Percentiles rank a stretch among this genome's conserved stretches.
Conservation (phyloP, 2,329 filamentous ascomycete genomes). For the Aspergillus piperis region DNA sequence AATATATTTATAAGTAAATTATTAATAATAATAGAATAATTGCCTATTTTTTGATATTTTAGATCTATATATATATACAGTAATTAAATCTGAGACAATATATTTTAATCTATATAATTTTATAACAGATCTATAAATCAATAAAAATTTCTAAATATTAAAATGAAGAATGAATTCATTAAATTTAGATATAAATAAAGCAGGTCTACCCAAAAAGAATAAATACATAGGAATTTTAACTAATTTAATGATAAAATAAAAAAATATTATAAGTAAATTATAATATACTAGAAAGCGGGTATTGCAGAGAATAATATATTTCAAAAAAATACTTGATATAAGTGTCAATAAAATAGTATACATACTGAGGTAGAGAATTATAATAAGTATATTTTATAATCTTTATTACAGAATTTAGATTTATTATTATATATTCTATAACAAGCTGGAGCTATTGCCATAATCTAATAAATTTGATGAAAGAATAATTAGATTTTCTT, state of each 20-base stretch:
- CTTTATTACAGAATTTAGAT: background rate
- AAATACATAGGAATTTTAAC: background rate
- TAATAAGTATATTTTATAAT: background rate
- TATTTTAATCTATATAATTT: background rate
- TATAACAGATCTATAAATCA: background rate
- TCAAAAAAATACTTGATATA: background rate
- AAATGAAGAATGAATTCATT: background rate
- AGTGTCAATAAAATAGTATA: background rate
- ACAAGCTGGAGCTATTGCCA: no score
- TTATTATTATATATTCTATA: no score
- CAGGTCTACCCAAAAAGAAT: background rate
- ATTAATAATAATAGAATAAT: background rate
- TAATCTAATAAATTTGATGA: no score
- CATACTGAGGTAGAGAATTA: background rate
- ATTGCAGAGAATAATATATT: background rate
- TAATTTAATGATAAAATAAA: no score
- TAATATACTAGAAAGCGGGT: background rate
- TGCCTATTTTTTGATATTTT: background rate
- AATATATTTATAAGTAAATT: background rate
- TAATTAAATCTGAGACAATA: background rate
- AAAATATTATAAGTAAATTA: background rate
- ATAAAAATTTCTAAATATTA: background rate
- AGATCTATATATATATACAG: background rate
- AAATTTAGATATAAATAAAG: background rate
- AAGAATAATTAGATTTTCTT: no score